These are phyloP conservation scores for Metarhizium guizhouense DNA, from an alignment of 2,329 filamentous ascomycete species.

Conservation along the genomic window DNA sequence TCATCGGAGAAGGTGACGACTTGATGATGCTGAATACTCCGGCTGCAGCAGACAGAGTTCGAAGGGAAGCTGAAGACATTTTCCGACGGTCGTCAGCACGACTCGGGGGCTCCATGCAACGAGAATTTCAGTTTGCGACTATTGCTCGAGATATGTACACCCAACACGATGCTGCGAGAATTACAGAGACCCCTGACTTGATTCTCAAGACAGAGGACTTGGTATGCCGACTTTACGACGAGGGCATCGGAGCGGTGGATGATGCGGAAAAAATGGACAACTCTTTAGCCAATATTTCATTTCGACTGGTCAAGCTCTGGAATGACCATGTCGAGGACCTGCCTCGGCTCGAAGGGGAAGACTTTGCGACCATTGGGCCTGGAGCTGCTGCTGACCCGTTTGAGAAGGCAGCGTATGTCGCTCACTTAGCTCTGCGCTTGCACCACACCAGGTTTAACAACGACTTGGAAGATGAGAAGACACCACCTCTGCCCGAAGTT, in stretches of 20 bases:
- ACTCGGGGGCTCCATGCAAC: slow-evolving; percentile 31
- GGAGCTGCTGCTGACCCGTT: slow-evolving; percentile 53
- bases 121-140: slow-evolving; percentile 55
- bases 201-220: slow-evolving; percentile 69
- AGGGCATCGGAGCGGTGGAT: slow-evolving; percentile 47
- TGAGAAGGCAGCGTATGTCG: slow-evolving; percentile 71
- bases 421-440: slow-evolving; percentile 66
- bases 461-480: slow-evolving; percentile 28
- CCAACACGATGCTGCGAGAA: slow-evolving; percentile 43
- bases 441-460: slow-evolving; percentile 53
- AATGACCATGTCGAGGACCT: slow-evolving; percentile 41
- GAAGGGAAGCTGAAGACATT: slow-evolving; percentile 46
- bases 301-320: slow-evolving; percentile 47
- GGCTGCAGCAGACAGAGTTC: slow-evolving; percentile 42
- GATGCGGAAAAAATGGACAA: slow-evolving; percentile 47
- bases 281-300: slow-evolving; percentile 44
- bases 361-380: slow-evolving; percentile 55
- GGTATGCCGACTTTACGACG: slow-evolving; percentile 55
- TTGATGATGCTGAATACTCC: slow-evolving; percentile 47
- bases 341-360: slow-evolving; percentile 40
- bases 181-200: slow-evolving; percentile 62
- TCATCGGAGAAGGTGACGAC: slow-evolving; percentile 38
- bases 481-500: slow-evolving; percentile 60
- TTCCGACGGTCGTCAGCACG: slow-evolving; percentile 43
- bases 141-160: slow-evolving; percentile 64